phyloP scores from a whole-genome alignment of 306 rosid species.

The Pachyrhizus erosus region DNA sequence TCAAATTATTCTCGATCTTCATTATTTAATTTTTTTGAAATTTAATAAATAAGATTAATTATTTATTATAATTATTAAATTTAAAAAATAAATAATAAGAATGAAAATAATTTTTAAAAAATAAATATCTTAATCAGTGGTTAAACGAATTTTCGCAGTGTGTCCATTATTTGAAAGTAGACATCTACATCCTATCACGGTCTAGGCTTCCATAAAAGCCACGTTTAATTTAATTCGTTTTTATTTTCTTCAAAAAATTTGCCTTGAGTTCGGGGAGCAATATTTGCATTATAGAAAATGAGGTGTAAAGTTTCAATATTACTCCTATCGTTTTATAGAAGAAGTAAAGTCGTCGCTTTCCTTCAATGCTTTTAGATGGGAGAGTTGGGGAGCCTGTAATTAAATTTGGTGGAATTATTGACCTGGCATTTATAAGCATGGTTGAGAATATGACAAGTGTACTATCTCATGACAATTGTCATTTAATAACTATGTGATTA shows the following conservation, averaged over 20 bases:
- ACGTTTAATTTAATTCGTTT: background rate
- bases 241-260: background rate
- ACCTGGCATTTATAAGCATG: background rate
- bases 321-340: background rate
- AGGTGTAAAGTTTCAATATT: background rate
- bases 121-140: too few relatives aligned
- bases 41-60: too few relatives aligned
- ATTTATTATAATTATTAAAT: too few relatives aligned
- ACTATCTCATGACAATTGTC: background rate
- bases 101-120: too few relatives aligned
- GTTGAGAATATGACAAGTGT: background rate
- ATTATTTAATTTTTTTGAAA: too few relatives aligned
- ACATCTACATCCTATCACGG: constrained; percentile 1
- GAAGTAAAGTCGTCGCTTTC: background rate
- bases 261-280: constrained; percentile 25
- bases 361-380: background rate
- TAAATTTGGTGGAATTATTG: background rate
- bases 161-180: background rate
- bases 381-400: constrained; percentile 14
- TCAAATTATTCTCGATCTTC: too few relatives aligned
- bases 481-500: too few relatives aligned
- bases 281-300: background rate
- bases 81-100: too few relatives aligned
- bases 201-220: background rate
- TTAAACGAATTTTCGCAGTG: background rate